Evolutionary conservation across 345 rosid species (phyloP), one percentile per base, ranked within the genome.

Genomic region (Murraya koenigii): DNA sequence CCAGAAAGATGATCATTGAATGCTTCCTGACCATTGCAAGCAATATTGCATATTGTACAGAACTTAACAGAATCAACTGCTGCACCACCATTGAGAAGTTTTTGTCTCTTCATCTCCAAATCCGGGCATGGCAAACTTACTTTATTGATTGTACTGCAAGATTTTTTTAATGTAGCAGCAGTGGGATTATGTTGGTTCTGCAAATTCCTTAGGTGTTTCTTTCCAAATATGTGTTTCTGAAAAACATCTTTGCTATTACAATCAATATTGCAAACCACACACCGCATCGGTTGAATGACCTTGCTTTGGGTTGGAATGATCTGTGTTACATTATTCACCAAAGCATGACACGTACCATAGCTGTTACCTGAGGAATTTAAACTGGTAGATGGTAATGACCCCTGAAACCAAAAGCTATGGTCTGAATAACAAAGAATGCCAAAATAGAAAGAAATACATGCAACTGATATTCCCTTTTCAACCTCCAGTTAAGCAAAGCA

Each of bases 1-100:
- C 90, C 88, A 8, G 72, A 67, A 74, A 85, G 84, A 80, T 87
- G 90, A 72, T 73, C 52, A 30, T 13, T 52, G 71, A 78, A 85
- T 33, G 71, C 85, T 22, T 68, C 79, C 30, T 80, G 74, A 67
- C 87, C 83, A 69, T 82, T 86, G 79, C 85, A 86, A 39, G 83
- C 86, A 69, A 86, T 83, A 69, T 85, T 86, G 83, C 93, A 88
- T 65, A 86, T 68, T 36, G 79, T 62, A 68, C 89, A 83, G 25
- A 80, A 14, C 76, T 74, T 77, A 30, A 87, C 85, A 39, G 92
- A 86, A 77, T 82, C 87, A 74, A 22, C 32, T 30, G 89, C 59
- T 35, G 82, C 76, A 28, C 86, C 86, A 6, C 87, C 81, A 79
- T 76, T 80, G 36, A 83, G 75, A 79, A 78, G 73, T 77, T 72